phyloP scores from a whole-genome alignment of 2,329 filamentous ascomycete species.

The Dactylellina sp. region DNA sequence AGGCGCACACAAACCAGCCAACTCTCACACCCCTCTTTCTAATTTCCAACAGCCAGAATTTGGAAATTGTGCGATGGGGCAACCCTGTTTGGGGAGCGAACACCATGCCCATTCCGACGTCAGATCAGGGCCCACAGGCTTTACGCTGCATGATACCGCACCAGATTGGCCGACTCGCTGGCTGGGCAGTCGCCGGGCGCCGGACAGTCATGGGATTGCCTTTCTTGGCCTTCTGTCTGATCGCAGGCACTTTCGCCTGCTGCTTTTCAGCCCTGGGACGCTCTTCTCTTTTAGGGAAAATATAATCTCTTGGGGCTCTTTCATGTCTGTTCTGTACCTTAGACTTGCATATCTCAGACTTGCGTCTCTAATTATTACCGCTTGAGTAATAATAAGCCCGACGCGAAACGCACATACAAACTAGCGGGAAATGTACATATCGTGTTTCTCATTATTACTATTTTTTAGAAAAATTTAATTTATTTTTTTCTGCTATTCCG shows the following conservation, averaged over 20 bases:
- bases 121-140: neutral
- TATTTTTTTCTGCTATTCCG: no score
- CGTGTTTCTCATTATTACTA: no score
- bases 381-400: neutral
- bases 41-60: neutral
- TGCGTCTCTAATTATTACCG: neutral
- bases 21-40: slow-evolving; percentile 18
- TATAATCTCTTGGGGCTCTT: neutral
- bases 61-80: slow-evolving; percentile 1
- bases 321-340: no score
- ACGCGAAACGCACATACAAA: no score
- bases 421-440: no score
- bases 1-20: neutral
- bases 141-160: slow-evolving; percentile 8
- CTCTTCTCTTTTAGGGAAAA: no score
- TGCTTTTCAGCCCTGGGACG: neutral
- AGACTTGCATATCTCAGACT: neutral
- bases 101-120: slow-evolving; percentile 36
- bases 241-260: no score
- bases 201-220: slow-evolving; percentile 22
- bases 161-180: no score
- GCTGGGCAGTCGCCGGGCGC: slow-evolving; percentile 1
- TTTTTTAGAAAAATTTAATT: no score
- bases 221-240: slow-evolving; percentile 8
- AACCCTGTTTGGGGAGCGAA: slow-evolving; percentile 26